Base-by-base conservation (phyloP, 2,329 filamentous ascomycete genomes). In the Ophiocordyceps robertsii region DNA sequence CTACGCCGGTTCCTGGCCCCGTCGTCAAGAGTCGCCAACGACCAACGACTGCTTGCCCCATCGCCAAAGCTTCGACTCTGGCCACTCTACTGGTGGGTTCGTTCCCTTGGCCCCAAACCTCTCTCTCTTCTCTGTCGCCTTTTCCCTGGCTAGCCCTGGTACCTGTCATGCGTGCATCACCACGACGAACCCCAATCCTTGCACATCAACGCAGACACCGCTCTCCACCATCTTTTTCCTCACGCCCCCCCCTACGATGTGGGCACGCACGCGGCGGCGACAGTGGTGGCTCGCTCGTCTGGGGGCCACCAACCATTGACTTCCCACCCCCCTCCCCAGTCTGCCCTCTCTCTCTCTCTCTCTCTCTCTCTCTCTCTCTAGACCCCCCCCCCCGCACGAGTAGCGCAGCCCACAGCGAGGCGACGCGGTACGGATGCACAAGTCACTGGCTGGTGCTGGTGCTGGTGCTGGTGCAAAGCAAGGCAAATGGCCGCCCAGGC, bases 341-440 rank as follows among this genome's bases (percentile, higher is more conserved):
- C 31, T 32, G 5, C n/a, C n/a, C n/a, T n/a, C n/a, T n/a, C n/a
- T n/a, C n/a, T n/a, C n/a, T n/a, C n/a, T n/a, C n/a, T n/a, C n/a
- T n/a, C n/a, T n/a, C n/a, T n/a, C n/a, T n/a, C n/a, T n/a, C 31
- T 32, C 31, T 32, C 31, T 32, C n/a, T 32, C 31, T 32, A 5
- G 31, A 32, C n/a, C 17, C 43, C 44, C 40, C 44, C 47, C 37
- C 29, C 41, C 45, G 40, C 43, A 40, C 27, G 21, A 19, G 43
- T 47, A 47, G 45, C 44, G 43, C 44, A 49, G 40, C 46, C 39
- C 46, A 47, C 43, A 43, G 37, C 16, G 13, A 47, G 45, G 41
- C 45, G 40, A 52, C 47, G 50, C 50, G 47, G 48, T 51, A 48
- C 46, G 32, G 42, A 43, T 44, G 44, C 46, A 44, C 40, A 48